Conservation (phyloP, 2,329 filamentous ascomycete genomes). For the Colletotrichum chlorophyti region DNA sequence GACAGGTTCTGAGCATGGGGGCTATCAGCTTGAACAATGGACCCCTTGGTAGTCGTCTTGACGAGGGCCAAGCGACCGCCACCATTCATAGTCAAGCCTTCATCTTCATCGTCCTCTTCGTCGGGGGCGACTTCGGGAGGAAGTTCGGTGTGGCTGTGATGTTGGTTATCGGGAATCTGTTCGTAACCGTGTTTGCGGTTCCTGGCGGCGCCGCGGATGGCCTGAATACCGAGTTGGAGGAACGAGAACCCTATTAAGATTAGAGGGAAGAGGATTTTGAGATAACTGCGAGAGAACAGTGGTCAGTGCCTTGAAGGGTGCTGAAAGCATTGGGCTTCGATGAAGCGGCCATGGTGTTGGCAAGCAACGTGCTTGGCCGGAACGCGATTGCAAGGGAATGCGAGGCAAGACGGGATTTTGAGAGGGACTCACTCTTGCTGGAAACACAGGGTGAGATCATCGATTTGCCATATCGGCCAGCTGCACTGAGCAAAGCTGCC, state of each 20-base stretch:
- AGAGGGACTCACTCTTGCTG: conserved; percentile 69
- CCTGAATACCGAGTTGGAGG: conserved; percentile 66
- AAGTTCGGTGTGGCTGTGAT: conserved; percentile 57
- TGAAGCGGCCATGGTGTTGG: neutral
- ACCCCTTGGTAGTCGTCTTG: conserved; percentile 68
- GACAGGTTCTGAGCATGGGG: conserved; percentile 76
- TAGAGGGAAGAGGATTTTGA: conserved; percentile 82
- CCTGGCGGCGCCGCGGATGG: conserved; percentile 58
- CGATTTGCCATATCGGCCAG: conserved; percentile 66
- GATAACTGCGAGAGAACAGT: conserved; percentile 62
- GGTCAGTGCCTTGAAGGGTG: too few species aligned
- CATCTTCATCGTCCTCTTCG: conserved; percentile 66
- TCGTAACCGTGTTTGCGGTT: conserved; percentile 64
- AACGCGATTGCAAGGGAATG: neutral
- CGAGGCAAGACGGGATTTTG: neutral
- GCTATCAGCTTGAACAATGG: conserved; percentile 72
- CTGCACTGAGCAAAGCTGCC: conserved; percentile 58
- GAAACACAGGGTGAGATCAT: conserved; percentile 71
- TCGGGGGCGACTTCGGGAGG: conserved; percentile 54
- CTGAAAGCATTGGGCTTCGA: too few species aligned
- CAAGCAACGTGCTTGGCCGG: neutral
- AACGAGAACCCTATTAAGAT: conserved; percentile 74
- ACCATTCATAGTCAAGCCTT: conserved; percentile 57
- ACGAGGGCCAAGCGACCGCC: conserved; percentile 64
- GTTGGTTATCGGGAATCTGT: conserved; percentile 51